phyloP scores from a whole-genome alignment of 2,329 filamentous ascomycete species.

The Ceratocystiopsis sp. region DNA sequence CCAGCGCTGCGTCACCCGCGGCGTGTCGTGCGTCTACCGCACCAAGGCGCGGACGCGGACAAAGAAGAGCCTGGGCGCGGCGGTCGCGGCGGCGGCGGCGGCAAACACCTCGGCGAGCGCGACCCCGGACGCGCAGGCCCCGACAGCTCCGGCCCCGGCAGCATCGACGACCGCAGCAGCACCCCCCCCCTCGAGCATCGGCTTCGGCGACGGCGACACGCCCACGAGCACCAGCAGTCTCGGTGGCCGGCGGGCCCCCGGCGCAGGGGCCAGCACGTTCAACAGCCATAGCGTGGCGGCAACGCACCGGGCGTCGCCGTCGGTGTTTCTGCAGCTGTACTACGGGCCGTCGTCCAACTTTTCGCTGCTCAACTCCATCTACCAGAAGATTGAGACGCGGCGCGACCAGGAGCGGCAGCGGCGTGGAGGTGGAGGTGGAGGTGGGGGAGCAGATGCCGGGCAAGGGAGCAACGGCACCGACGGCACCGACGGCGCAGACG shows the following conservation, averaged over 20 bases:
- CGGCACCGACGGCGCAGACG: not conserved
- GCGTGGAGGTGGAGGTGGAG: not conserved
- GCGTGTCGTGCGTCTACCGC: slow-evolving; percentile 8
- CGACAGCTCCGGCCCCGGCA: not conserved
- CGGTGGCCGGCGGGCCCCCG: not conserved
- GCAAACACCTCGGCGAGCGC: not conserved
- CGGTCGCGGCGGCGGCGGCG: not conserved
- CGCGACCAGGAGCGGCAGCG: not conserved
- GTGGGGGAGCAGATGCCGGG: too few species aligned
- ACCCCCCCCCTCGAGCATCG: not conserved
- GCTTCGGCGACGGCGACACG: not conserved
- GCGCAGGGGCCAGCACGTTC: not conserved
- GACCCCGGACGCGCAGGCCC: not conserved
- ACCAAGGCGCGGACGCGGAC: slow-evolving; percentile 9
- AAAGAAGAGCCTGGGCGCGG: slow-evolving; percentile 2
- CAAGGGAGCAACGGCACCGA: not conserved
- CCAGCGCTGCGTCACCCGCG: slow-evolving; percentile 6
- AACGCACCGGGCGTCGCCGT: slow-evolving; percentile 7
- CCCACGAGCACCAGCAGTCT: not conserved
- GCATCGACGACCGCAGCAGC: not conserved
- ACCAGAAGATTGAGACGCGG: slow-evolving; percentile 6
- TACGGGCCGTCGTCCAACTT: slow-evolving; percentile 10
- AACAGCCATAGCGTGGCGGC: slow-evolving; percentile 8
- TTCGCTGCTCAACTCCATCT: slow-evolving; percentile 8
- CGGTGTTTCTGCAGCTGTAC: slow-evolving; percentile 9